Evolutionary conservation across 495 filamentous ascomycete genomes (phyloP).

Genomic region (Geopyxis carbonaria): DNA sequence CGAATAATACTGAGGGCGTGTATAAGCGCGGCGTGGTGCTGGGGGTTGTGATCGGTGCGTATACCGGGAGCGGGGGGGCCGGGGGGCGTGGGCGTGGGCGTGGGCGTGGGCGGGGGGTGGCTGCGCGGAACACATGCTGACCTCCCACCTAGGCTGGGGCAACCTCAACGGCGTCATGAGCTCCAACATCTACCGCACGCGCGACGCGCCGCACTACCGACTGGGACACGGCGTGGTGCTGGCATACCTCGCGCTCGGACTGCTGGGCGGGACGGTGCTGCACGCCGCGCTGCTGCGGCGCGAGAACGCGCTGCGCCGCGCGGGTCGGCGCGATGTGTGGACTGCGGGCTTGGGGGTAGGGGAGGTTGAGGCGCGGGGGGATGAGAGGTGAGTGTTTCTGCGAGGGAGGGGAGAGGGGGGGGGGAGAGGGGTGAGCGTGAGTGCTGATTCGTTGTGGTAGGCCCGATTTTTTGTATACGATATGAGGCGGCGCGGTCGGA

Average conservation of each 20-base stretch:
- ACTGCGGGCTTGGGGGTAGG: slow-evolving; percentile 40
- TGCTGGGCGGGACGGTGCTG: slow-evolving; percentile 43
- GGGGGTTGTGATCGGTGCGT: slow-evolving; percentile 52
- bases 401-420: slow-evolving; percentile 43
- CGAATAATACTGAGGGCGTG: slow-evolving; percentile 81
- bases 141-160: slow-evolving; percentile 87
- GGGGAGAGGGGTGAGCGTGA: slow-evolving; percentile 38
- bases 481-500: slow-evolving; percentile 33
- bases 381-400: slow-evolving; percentile 30
- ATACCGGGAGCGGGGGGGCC: too few relatives aligned
- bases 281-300: slow-evolving; percentile 46
- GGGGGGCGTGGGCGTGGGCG: too few relatives aligned
- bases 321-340: slow-evolving; percentile 54
- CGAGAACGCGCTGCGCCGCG: slow-evolving; percentile 44
- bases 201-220: slow-evolving; percentile 38
- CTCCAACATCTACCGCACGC: slow-evolving; percentile 31
- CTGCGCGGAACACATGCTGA: too few relatives aligned
- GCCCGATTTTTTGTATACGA: slow-evolving; percentile 68
- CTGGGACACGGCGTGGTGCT: slow-evolving; percentile 44
- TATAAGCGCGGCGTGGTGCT: slow-evolving; percentile 81
- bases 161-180: slow-evolving; percentile 48
- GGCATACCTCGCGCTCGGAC: slow-evolving; percentile 41
- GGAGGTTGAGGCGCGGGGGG: slow-evolving; percentile 50
- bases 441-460: slow-evolving; percentile 3
- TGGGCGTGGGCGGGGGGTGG: too few relatives aligned